Percentiles rank a stretch among this genome's conserved stretches.
phyloP scores from a whole-genome alignment of 208 protist genomes.

The Porcisia deanei region DNA sequence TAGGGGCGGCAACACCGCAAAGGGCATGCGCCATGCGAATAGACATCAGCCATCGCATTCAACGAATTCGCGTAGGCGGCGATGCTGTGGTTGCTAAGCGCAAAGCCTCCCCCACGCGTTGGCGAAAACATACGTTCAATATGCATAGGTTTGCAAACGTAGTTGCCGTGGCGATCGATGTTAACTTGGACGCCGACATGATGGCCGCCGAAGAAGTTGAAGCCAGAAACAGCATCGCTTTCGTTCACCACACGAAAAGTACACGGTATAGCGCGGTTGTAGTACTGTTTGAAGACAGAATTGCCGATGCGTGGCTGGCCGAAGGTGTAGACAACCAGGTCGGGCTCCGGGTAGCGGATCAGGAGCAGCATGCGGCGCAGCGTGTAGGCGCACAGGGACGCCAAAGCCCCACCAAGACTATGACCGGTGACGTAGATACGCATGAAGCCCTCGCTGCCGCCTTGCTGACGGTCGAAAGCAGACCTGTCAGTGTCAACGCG shows the following conservation, averaged over 20 bases:
- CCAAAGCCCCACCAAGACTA: conserved; percentile 82
- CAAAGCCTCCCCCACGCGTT: conserved; percentile 45
- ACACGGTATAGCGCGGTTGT: conserved; percentile 73
- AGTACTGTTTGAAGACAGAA: conserved; percentile 60
- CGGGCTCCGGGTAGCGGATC: conserved; percentile 51
- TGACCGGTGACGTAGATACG: conserved; percentile 77
- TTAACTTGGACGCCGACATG: conserved; percentile 83
- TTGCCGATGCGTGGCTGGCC: conserved; percentile 84
- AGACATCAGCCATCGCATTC: conserved; percentile 58
- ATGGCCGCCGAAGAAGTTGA: conserved; percentile 51
- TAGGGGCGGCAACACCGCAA: conserved; percentile 48
- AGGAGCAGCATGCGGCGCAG: conserved; percentile 57
- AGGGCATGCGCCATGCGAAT: conserved; percentile 30
- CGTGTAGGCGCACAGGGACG: conserved; percentile 77
- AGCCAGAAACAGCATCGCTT: conserved; percentile 74
- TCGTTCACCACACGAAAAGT: conserved; percentile 90
- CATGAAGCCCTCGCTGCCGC: conserved; percentile 17
- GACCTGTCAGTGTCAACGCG: not conserved
- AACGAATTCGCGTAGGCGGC: conserved; percentile 61
- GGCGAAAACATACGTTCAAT: conserved; percentile 78
- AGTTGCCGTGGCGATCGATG: conserved; percentile 80
- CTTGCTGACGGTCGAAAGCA: not conserved
- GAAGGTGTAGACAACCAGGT: conserved; percentile 83
- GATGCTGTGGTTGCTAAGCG: conserved; percentile 55
- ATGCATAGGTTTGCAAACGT: conserved; percentile 77